phyloP scores from a whole-genome alignment of 768 basidiomycete species.

The Mycena galopus region DNA sequence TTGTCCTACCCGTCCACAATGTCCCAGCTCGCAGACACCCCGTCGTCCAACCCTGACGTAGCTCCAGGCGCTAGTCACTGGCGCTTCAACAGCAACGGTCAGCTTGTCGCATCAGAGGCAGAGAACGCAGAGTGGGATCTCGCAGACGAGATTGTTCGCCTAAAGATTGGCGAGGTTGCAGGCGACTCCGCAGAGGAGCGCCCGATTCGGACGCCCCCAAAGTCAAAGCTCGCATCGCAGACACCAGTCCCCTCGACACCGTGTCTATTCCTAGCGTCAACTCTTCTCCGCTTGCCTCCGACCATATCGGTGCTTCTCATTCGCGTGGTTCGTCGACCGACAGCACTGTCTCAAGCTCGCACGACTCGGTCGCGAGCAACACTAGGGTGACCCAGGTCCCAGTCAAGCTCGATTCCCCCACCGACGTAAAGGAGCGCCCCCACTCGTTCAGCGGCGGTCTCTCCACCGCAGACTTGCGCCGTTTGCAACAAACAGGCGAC shows the following conservation, averaged over 20 bases:
- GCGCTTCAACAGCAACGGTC: slow-evolving; percentile 74
- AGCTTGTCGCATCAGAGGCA: slow-evolving; percentile 69
- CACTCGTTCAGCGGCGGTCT: slow-evolving; percentile 87
- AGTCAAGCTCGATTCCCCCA: slow-evolving; percentile 63
- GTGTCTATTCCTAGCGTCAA: slow-evolving; percentile 78
- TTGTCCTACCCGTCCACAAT: slow-evolving; percentile 53
- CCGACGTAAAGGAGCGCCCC: slow-evolving; percentile 80
- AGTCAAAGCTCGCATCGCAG: slow-evolving; percentile 70
- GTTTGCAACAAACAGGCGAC: slow-evolving; percentile 78
- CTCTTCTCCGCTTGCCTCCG: slow-evolving; percentile 78
- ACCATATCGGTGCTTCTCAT: slow-evolving; percentile 76
- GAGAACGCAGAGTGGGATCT: slow-evolving; percentile 75
- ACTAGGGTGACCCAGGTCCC: slow-evolving; percentile 67
- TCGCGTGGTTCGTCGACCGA: slow-evolving; percentile 89
- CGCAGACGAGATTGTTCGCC: slow-evolving; percentile 77
- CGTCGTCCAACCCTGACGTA: slow-evolving; percentile 55
- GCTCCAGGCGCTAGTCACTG: slow-evolving; percentile 63
- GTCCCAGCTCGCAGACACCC: slow-evolving; percentile 61
- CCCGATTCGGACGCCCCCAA: slow-evolving; percentile 76
- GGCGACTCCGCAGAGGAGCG: slow-evolving; percentile 65
- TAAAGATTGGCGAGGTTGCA: slow-evolving; percentile 72
- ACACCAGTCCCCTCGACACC: slow-evolving; percentile 80
- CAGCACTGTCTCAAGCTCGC: slow-evolving; percentile 72
- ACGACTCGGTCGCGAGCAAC: slow-evolving; percentile 69
- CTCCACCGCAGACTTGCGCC: slow-evolving; percentile 79